These are phyloP conservation scores for Yamadazyma oceani DNA, from an alignment of 1,139 yeast genomes.

Conservation along the genomic window DNA sequence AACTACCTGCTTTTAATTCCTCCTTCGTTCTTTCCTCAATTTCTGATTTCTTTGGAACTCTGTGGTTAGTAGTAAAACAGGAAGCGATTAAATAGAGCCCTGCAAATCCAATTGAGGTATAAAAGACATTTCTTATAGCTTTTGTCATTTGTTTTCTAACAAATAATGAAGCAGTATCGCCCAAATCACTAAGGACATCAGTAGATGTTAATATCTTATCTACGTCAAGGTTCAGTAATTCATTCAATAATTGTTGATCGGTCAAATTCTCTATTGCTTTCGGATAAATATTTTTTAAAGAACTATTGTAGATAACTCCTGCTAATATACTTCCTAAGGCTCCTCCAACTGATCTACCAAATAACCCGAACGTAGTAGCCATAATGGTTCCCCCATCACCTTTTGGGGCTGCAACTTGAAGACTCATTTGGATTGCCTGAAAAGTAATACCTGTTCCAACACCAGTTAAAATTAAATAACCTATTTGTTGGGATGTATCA, in stretches of 20 bases:
- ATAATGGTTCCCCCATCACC: slow-evolving; percentile 29
- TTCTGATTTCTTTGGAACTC: slow-evolving; percentile 14
- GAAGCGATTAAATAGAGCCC: slow-evolving; percentile 16
- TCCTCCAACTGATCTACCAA: slow-evolving; percentile 23
- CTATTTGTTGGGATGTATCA: slow-evolving; percentile 18
- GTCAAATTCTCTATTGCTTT: slow-evolving; percentile 15
- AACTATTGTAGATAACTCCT: slow-evolving; percentile 25
- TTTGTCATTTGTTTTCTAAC: slow-evolving; percentile 23
- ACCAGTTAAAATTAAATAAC: slow-evolving; percentile 26
- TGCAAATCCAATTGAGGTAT: slow-evolving; percentile 23
- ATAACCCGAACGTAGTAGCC: slow-evolving; percentile 24
- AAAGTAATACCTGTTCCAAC: slow-evolving; percentile 26
- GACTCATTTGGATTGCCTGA: slow-evolving; percentile 25
- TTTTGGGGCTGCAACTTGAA: slow-evolving; percentile 32
- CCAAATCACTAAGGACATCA: slow-evolving; percentile 14
- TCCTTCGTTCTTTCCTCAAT: background rate
- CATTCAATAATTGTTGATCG: slow-evolving; percentile 12
- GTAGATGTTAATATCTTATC: slow-evolving; percentile 16
- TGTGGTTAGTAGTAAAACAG: slow-evolving; percentile 23
- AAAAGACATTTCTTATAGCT: slow-evolving; percentile 25
- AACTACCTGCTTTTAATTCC: too few species aligned
- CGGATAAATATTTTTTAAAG: slow-evolving; percentile 16
- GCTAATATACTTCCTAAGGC: slow-evolving; percentile 27
- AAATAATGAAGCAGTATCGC: slow-evolving; percentile 20
- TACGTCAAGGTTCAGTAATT: slow-evolving; percentile 17